Evolutionary conservation across 495 filamentous ascomycete genomes (phyloP).

Genomic region (Aspergillus funiculosus): DNA sequence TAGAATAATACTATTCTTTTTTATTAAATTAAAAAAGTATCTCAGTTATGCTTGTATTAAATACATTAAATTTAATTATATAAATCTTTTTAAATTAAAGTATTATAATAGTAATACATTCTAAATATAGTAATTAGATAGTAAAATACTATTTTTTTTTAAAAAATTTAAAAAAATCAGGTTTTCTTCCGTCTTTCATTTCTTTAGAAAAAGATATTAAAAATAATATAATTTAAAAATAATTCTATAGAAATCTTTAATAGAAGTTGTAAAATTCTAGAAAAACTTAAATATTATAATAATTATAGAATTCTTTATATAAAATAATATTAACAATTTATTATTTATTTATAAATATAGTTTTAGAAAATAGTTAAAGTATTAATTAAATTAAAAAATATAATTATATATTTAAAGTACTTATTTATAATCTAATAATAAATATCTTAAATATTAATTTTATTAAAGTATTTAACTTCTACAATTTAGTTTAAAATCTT

Average conservation of each 20-base stretch:
- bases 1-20: too few species aligned
- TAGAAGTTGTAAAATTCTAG: too few species aligned
- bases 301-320: too few species aligned
- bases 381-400: background rate
- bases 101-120: background rate
- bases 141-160: background rate
- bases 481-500: background rate
- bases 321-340: too few species aligned
- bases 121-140: too few species aligned
- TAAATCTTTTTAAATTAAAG: constrained; percentile 1
- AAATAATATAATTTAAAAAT: background rate
- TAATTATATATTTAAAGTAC: constrained; percentile 1
- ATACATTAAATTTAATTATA: too few species aligned
- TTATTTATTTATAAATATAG: background rate
- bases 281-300: too few species aligned
- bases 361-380: background rate
- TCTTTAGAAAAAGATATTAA: background rate
- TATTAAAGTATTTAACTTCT: background rate
- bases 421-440: background rate
- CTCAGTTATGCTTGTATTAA: too few species aligned
- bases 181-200: background rate
- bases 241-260: too few species aligned
- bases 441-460: background rate
- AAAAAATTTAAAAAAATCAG: too few species aligned
- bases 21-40: too few species aligned